Percentiles rank a stretch among this genome's conserved stretches.
These are phyloP conservation scores for Annona cherimola DNA, from an alignment of 164 flowering plant species.

Conservation along the genomic window DNA sequence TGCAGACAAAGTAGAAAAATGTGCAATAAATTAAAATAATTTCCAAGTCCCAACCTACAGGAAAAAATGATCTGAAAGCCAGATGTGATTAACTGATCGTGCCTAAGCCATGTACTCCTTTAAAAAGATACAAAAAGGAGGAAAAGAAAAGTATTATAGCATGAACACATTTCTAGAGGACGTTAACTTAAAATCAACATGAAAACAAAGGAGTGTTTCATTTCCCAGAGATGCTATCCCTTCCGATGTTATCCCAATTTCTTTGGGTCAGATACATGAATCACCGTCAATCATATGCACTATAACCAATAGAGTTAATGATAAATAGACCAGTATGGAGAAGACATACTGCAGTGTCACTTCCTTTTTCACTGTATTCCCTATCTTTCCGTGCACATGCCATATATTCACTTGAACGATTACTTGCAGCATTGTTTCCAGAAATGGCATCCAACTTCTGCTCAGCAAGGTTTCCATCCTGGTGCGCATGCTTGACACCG, in stretches of 20 bases:
- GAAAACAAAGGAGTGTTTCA: background rate
- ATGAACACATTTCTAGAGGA: too few relatives aligned
- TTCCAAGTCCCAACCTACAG: constrained; percentile 5
- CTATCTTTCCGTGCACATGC: constrained; percentile 33
- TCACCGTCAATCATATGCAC: background rate
- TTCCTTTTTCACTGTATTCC: constrained; percentile 58
- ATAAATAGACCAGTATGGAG: too few relatives aligned
- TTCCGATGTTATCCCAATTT: background rate
- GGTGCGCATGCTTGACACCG: constrained; percentile 14
- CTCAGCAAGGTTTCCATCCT: constrained; percentile 37
- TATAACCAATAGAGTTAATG: background rate
- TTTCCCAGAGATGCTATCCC: background rate
- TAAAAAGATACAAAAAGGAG: too few relatives aligned
- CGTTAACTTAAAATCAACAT: background rate
- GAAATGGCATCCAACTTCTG: constrained; percentile 38
- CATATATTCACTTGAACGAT: constrained; percentile 42
- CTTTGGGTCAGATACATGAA: too few relatives aligned
- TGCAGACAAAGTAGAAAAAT: constrained; percentile 37
- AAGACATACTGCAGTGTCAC: constrained; percentile 75
- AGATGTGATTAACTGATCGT: background rate
- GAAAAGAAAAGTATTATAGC: too few relatives aligned
- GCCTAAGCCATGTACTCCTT: too few relatives aligned
- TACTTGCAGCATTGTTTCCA: constrained; percentile 49
- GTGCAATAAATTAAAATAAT: constrained; percentile 15
- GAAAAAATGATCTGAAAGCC: background rate